Evolutionary conservation across 2,329 filamentous ascomycete genomes (phyloP), one percentile per base, ranked within the genome.

Genomic region (Fonsecaea pugnacius): DNA sequence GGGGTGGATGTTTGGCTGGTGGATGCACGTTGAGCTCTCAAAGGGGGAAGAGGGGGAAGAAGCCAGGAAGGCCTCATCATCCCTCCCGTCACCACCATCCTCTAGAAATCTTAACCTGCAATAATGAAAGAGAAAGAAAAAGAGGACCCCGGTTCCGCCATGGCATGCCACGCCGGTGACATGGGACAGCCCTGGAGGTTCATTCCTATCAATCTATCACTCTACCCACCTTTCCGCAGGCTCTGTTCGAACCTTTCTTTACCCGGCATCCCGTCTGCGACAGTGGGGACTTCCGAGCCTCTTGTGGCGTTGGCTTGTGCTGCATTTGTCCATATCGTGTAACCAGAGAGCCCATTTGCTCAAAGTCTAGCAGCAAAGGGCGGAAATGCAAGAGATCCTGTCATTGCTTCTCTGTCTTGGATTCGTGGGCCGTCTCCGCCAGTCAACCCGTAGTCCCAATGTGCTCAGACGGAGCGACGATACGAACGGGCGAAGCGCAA

Each of bases 401-500:
- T 54, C 50, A 54, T 54, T 21, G 30, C 30, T 27, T 14, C 35
- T 54, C 18, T 53, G 16, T 53, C 35, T 54, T 35, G 48, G 50
- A 60, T 60, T 60, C 58, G 58, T 60, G 58, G 58, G 12, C 50
- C 53, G 32, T 61, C 63, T 59, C 63, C 63, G 58, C 58, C 51
- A 50, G 52, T 46, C 52, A 58, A 58, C 43, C 63, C 46, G 60
- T n/a, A 16, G 21, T 5, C 9, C 6, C 24, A 52, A 60, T 54
- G 48, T 46, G 50, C 58, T 60, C 58, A 60, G 48, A 43, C 58
- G 50, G 58, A 46, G 18, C 30, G n/a, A 14, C 10, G 48, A 55
- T 55, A 61, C 58, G 58, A 61, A 35, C 54, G 51, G 53, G 32
- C 54, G 46, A 58, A 58, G 55, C 40, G 40, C 16, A 48, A n/a